Evolutionary conservation across 495 filamentous ascomycete species (phyloP).

Genomic region (Xylaria longipes): DNA sequence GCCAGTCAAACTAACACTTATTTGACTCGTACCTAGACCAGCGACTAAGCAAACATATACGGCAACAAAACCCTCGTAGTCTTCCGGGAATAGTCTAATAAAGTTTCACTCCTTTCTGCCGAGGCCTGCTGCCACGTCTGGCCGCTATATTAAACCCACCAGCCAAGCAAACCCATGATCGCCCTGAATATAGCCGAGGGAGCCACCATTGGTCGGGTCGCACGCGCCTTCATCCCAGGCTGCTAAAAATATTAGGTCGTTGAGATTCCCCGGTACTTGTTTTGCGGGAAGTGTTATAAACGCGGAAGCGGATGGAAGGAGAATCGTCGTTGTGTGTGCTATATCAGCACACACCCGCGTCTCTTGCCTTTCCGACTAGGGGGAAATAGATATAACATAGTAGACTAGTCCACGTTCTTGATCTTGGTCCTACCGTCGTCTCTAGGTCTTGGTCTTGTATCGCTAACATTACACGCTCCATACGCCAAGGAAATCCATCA

Average conservation of each 20-base stretch:
- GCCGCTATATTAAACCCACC: background rate
- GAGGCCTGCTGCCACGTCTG: background rate
- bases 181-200: conserved; percentile 6
- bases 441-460: background rate
- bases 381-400: background rate
- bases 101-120: background rate
- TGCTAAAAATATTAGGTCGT: background rate
- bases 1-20: background rate
- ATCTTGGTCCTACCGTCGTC: background rate
- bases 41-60: background rate
- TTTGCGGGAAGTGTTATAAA: background rate
- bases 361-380: background rate
- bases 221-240: background rate
- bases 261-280: conserved; percentile 3
- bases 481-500: background rate
- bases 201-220: background rate
- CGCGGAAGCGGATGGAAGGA: background rate
- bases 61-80: background rate
- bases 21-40: background rate
- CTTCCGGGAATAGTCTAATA: background rate
- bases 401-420: background rate
- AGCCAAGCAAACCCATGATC: conserved; percentile 9
- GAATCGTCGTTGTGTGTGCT: background rate
- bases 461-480: background rate
- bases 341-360: background rate